Evolutionary conservation across 1,139 yeast genomes (phyloP), one percentile per base, ranked within the genome.

Genomic region (Suhomyces atakaporum): DNA sequence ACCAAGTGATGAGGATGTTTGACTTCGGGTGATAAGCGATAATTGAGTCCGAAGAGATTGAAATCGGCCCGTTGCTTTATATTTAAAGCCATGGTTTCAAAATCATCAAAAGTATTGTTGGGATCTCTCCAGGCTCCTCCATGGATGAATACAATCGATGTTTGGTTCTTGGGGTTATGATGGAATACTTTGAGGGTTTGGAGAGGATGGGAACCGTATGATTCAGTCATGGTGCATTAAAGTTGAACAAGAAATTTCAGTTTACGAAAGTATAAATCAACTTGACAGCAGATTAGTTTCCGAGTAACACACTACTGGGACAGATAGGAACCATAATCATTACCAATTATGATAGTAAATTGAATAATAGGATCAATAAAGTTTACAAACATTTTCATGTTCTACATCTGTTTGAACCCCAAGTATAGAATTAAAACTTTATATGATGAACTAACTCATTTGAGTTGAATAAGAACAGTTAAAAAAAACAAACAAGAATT

Each of bases 111-210:
- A 0, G 86, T 78, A 53, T 83, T 81, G 2, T 46, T 56, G 0
- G 81, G 79, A 52, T 85, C 95, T 46, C 86, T 65, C 96, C 96
- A 88, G 0, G 92, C 95, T 0, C 96, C 96, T 0, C 96, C 96
- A 56, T 88, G 96, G 25, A 88, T 73, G 46, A 78, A 80, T 1
- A 87, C 61, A 3, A 71, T 50, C 2, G 60, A 40, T n/a, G 38
- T 34, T 10, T 29, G 24, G 28, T 43, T 47, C 10, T 26, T 21
- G 2, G 46, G 40, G 11, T 38, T 19, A 29, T 44, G 35, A 18
- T 40, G 38, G 42, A 49, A 53, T 5, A 47, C 36, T 26, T 44
- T 46, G 31, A 50, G 25, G 10, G 30, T 33, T 25, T 57, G 62
- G 11, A 56, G 51, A 3, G 43, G 46, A 35, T 55, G 47, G 1